These are phyloP conservation scores for Candida sp. DNA, from an alignment of 1,139 yeast species.

Conservation along the genomic window DNA sequence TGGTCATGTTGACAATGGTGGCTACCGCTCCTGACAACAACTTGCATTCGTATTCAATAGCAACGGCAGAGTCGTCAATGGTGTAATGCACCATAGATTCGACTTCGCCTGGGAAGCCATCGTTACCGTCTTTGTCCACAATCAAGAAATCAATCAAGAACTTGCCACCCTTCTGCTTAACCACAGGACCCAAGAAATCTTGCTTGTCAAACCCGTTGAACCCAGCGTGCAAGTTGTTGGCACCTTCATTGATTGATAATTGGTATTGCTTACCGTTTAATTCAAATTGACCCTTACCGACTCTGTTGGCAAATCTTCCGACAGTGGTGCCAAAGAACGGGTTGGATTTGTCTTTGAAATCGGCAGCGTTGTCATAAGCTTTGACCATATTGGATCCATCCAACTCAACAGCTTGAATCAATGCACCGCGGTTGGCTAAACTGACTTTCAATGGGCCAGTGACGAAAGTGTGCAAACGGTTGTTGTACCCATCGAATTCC, in stretches of 20 bases:
- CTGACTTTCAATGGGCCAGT: slow-evolving; percentile 43
- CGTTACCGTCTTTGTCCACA: slow-evolving; percentile 49
- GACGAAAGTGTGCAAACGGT: slow-evolving; percentile 45
- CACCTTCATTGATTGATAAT: slow-evolving; percentile 46
- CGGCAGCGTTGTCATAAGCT: slow-evolving; percentile 38
- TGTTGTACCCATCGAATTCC: slow-evolving; percentile 26
- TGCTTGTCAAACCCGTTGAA: slow-evolving; percentile 54
- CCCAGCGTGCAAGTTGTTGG: slow-evolving; percentile 58
- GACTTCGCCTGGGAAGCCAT: slow-evolving; percentile 62
- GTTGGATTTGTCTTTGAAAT: slow-evolving; percentile 39
- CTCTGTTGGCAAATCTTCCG: slow-evolving; percentile 69
- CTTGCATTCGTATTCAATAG: slow-evolving; percentile 52
- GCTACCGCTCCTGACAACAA: slow-evolving; percentile 36
- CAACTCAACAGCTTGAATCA: slow-evolving; percentile 45
- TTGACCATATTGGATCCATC: slow-evolving; percentile 36
- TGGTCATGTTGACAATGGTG: slow-evolving; percentile 63
- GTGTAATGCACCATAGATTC: slow-evolving; percentile 47
- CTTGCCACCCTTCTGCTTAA: slow-evolving; percentile 31
- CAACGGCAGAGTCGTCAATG: slow-evolving; percentile 31
- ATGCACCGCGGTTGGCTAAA: slow-evolving; percentile 57
- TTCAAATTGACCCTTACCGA: slow-evolving; percentile 47
- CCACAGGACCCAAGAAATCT: slow-evolving; percentile 55
- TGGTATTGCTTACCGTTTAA: slow-evolving; percentile 44
- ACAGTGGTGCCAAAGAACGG: slow-evolving; percentile 66
- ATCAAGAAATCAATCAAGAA: slow-evolving; percentile 43